phyloP scores from a whole-genome alignment of 257 asterid genomes.

The Nicotiana noctiflora region DNA sequence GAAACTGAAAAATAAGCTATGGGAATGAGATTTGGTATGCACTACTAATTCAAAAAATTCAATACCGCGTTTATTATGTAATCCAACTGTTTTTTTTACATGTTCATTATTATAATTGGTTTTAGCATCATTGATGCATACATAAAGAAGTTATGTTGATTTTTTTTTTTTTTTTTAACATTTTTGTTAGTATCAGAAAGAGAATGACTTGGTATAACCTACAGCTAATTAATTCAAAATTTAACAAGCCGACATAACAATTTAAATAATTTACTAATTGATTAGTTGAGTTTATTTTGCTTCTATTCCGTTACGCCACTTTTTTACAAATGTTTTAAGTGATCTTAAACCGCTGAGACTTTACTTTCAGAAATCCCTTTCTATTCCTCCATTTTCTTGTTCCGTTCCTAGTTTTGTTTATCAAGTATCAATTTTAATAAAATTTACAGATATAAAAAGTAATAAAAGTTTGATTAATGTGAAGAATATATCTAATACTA shows the following conservation, averaged over 20 bases:
- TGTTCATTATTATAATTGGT: neutral
- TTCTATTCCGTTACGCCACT: neutral
- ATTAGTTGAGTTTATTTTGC: neutral
- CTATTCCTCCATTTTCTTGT: neutral
- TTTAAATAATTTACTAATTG: neutral
- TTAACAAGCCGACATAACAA: neutral
- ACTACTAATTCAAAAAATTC: neutral
- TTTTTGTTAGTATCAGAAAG: neutral
- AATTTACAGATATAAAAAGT: no score
- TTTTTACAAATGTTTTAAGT: neutral
- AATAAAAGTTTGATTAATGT: no score
- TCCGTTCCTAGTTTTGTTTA: neutral
- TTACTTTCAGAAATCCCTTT: neutral
- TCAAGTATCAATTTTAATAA: neutral
- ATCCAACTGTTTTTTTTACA: neutral
- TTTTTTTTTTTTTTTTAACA: neutral
- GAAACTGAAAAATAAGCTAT: neutral
- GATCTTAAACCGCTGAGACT: neutral
- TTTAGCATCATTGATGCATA: neutral
- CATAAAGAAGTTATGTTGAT: neutral
- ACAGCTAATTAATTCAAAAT: neutral
- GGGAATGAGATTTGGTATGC: neutral
- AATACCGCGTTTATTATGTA: constrained; percentile 6
- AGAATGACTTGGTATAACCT: constrained; percentile 8
- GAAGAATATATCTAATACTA: no score